Evolutionary conservation across 78 protist genomes (phyloP), one percentile per base, ranked within the genome.

Genomic region (Pigoraptor vietnamica): DNA sequence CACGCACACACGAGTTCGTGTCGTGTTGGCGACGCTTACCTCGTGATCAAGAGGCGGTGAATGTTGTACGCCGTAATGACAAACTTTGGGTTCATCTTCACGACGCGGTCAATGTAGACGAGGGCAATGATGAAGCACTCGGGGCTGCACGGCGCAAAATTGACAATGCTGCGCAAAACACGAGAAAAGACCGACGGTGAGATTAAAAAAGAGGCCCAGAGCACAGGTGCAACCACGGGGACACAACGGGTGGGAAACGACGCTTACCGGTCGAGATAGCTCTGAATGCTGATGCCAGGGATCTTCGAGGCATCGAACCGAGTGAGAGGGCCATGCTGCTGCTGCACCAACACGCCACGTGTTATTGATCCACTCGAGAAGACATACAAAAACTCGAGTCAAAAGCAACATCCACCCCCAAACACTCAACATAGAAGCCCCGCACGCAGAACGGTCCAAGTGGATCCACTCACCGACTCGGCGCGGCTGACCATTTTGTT

Each of bases 31-130:
- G 36, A 92, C 67, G 19, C 86, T 0, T 89, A 94, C 93, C 89
- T 32, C 9, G 96, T 93, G 82, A 94, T 86, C 33, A 94, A 23
- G 40, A 96, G 90, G 67, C 97, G 93, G 91, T 96, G 97, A 25
- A 96, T 40, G 79, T 91, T 94, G 36, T 21, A 0, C 37, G 88
- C 81, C 32, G 94, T 91, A 35, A 95, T 32, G 35, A 34, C 33
- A 81, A 94, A 38, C 37, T 36, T 24, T 32, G 92, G 92, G 39
- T 89, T 81, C 35, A 0, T 25, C 67, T 91, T 33, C 40, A 81
- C 6, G 87, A 92, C 19, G 32, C 97, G 89, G 40, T 93, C 95
- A 37, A 95, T 87, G 79, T 93, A 95, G 82, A 94, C 91, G 39
- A 95, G 81, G 1, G 92, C 88, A 21, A 92, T 2, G 37, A 95